phyloP scores from a whole-genome alignment of 371 early-diverging fungal genomes.

The Syncephalastrum racemosum region DNA sequence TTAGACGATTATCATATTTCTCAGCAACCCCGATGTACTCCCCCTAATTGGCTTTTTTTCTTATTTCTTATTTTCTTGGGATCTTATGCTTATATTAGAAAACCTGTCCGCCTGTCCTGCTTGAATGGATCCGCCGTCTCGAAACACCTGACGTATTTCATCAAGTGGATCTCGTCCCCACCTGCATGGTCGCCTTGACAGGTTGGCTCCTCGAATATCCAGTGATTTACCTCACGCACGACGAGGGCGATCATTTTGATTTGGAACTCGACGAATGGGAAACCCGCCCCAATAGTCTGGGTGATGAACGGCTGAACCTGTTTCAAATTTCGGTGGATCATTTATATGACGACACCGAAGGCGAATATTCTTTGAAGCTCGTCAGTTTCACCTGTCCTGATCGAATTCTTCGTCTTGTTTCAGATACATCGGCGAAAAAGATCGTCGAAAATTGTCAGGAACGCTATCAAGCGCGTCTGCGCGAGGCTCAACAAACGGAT shows the following conservation, averaged over 20 bases:
- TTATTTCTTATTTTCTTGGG: not conserved
- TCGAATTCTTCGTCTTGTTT: constrained; percentile 1
- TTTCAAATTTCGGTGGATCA: constrained; percentile 3
- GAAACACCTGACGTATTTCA: constrained; percentile 7
- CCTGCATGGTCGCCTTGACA: constrained; percentile 46
- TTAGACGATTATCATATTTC: too few relatives aligned
- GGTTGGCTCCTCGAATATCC: constrained; percentile 53
- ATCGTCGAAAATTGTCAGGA: not conserved
- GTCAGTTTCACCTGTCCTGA: constrained; percentile 36
- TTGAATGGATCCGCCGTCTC: constrained; percentile 18
- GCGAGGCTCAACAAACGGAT: not conserved
- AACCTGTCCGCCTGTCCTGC: constrained; percentile 20
- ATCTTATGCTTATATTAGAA: constrained; percentile 6
- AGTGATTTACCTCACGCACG: constrained; percentile 36
- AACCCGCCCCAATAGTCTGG: constrained; percentile 34
- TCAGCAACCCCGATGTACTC: too few relatives aligned
- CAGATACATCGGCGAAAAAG: not conserved
- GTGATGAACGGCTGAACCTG: constrained; percentile 22
- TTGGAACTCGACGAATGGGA: constrained; percentile 43
- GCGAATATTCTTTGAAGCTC: constrained; percentile 14
- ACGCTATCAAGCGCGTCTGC: not conserved
- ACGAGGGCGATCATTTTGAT: constrained; percentile 15
- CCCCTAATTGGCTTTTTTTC: not conserved
- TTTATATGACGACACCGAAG: not conserved
- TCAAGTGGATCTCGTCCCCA: constrained; percentile 18